Base-by-base conservation (phyloP, 257 asterid genomes). In the Gentiana straminea region DNA sequence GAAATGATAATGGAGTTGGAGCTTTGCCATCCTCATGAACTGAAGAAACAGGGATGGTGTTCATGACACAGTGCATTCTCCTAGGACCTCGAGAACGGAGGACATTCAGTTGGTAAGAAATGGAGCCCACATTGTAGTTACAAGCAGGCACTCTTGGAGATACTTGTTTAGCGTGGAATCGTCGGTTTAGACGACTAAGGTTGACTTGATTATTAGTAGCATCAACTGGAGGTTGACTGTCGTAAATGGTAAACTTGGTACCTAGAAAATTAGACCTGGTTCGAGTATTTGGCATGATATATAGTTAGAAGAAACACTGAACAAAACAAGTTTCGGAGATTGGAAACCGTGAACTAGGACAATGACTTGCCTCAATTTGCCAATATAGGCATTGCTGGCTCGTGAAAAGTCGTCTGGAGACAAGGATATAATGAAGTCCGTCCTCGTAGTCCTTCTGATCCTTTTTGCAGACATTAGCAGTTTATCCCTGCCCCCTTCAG, bases 401-500 rank as follows among this genome's bases (percentile, higher is more conserved):
- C 56, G 72, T 46, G 77, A 71, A 58, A 71, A 67, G 38, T 71
- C 73, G 67, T 63, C 70, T 52, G 73, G 73, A 62, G 60, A 64
- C 56, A 71, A 59, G 13, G 77, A 67, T 13, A 71, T 59, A 9
- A 62, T 53, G 45, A 66, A 71, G 11, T 71, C 64, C 3, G 69
- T 66, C 46, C 65, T 54, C 10, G 73, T 62, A 51, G 73, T 57
- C 58, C 66, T 71, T 55, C 77, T 62, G 35, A 67, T 60, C 65
- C 59, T 63, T 58, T 60, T 67, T 48, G 77, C 77, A 8, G 73
- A 73, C 66, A 72, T 49, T 38, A 72, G 51, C 44, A 67, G 54
- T 57, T 72, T 72, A 58, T 86, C 86, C 0, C 70, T 79, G 62
- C 79, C 94, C 10, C 68, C 82, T 76, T 78, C 93, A 57, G 95